Evolutionary conservation across 2,329 filamentous ascomycete genomes (phyloP), one percentile per base, ranked within the genome.

Genomic region (Trichoderma gracile): DNA sequence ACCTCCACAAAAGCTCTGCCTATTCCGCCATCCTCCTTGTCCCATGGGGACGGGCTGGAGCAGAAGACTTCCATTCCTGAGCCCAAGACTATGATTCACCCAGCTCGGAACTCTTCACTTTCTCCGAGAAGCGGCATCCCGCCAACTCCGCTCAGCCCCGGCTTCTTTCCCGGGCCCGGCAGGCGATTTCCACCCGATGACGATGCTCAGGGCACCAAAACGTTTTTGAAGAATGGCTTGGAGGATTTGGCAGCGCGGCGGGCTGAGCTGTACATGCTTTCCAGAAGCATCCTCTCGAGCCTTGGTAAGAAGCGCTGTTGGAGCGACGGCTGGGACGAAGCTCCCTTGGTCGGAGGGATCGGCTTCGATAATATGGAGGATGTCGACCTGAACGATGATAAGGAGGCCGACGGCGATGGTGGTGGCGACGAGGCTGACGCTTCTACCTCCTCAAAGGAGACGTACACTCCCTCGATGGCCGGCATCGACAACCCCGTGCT

Each of bases 231-330:
- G 66, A 71, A 79, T 7, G 93, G 94, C 0, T 79, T 93, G 0
- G 90, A 96, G 72, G 90, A 96, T 62, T 80, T 98, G 25, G 91
- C 93, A 42, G 91, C 91, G 50, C 87, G 88, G 66, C 85, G 94
- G 71, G 94, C 92, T 6, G 92, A 97, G 71, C 82, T 98, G 2
- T 89, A 92, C 66, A 80, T 91, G 63, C 79, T 97, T 46, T 93
- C 92, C 9, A 84, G 94, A 63, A 92, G 91, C 67, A 85, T 95
- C 5, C 80, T 98, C 0, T 89, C 94, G 70, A 84, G 88, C 55
- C 78, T 92, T 53, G 93, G 91, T 2, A 86, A 85, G 71, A 85
- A 86, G 65, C 81, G 86, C 23, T 87, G 86, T 3, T 97, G 93
- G 93, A 85, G 81, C 58, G 86, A 91, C 67, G 91, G 89, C 0